A percentile compares a stretch with the other conserved stretches of the same genome.
phyloP scores from a whole-genome alignment of 805 yeast species.

The Lipomyces chichibuensis region DNA sequence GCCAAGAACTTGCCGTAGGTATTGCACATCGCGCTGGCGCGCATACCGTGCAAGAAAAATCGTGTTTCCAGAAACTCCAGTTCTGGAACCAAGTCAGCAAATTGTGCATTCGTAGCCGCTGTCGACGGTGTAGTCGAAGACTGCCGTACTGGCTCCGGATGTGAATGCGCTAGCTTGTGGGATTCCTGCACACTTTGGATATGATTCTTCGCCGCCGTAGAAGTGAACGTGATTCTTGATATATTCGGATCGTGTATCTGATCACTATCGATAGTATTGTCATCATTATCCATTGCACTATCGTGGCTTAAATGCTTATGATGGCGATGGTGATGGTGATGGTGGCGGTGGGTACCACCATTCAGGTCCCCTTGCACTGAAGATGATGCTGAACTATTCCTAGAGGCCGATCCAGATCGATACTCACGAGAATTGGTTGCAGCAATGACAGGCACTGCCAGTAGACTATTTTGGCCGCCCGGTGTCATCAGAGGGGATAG shows the following conservation, averaged over 20 bases:
- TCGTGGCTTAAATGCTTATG: background rate
- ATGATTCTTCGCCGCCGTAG: background rate
- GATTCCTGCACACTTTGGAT: background rate
- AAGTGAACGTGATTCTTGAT: background rate
- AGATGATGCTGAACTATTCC: background rate
- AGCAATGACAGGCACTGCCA: slow-evolving; percentile 1
- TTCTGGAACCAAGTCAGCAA: slow-evolving; percentile 18
- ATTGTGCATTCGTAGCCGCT: background rate
- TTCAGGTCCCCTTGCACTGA: background rate
- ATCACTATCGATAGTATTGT: background rate
- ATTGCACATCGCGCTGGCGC: slow-evolving; percentile 14
- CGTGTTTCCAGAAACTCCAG: slow-evolving; percentile 20
- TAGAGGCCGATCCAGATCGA: background rate
- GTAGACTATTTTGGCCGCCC: background rate
- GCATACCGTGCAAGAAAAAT: slow-evolving; percentile 18
- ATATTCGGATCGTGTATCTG: background rate
- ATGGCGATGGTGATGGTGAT: slow-evolving; percentile 4
- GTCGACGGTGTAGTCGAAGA: slow-evolving; percentile 7
- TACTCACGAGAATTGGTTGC: background rate
- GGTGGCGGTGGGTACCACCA: background rate
- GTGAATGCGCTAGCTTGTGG: background rate
- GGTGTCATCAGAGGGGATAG: background rate
- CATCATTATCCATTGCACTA: background rate
- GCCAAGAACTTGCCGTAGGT: slow-evolving; percentile 9
- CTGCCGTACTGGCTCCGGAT: background rate